Base-by-base conservation (phyloP, 1,139 yeast species). In the Zygotorulaspora mrakii region DNA sequence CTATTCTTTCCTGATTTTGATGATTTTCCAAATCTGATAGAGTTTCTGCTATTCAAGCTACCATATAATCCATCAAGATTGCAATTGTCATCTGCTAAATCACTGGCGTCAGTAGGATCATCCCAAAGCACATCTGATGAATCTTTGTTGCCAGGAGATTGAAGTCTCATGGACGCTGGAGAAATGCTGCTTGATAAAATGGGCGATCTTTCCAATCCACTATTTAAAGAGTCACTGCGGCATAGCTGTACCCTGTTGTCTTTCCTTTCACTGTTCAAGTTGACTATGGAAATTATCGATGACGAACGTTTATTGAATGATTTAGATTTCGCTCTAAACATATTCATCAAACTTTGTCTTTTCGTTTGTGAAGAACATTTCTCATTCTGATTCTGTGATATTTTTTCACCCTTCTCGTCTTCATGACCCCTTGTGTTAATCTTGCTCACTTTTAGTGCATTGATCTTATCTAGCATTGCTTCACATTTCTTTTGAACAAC, bases 1-100 rank as follows among this genome's bases (percentile, higher is more conserved):
- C 45, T 35, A 20, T 43, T 43, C 22, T 43, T 43, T 4, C 47
- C 45, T n/a, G 47, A 43, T 12, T 41, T 43, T 13, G 47, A 43
- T 8, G 43, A 39, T 26, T 42, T 42, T 8, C 46, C 46, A 17
- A 39, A 28, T 16, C 39, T 42, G 36, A 30, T 38, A 27, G 18
- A 30, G 14, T 17, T 25, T 25, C 14, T 25, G 12, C 14, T n/a
- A 14, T 11, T 25, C 4, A 5, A 3, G 16, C 12, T 25, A 4
- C 7, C 28, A n/a, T 4, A 14, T 4, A 25, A 3, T n/a, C 12
- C 28, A 20, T 20, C 9, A 9, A 6, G 6, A 9, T 20, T 9
- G 28, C 12, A 25, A n/a, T 11, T n/a, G 3, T 12, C 12, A 8
- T 25, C 28, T 11, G 3, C 12, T 25, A 7, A 14, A 9, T 25